These are phyloP conservation scores for Suillus brevipes DNA, from an alignment of 768 basidiomycete species.

Conservation along the genomic window DNA sequence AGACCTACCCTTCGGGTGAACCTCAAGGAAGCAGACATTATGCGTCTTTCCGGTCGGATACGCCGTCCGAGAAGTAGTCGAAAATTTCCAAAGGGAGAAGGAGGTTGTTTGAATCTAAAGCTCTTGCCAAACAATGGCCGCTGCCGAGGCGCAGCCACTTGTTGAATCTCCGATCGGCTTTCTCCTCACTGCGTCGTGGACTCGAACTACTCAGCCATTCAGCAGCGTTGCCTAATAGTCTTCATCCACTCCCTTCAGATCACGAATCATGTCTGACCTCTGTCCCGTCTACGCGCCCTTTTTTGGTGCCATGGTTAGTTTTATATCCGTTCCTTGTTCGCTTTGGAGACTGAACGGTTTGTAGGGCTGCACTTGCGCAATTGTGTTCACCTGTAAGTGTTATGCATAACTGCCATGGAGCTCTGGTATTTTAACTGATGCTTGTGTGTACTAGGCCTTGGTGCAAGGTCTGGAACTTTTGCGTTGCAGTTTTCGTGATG, in stretches of 20 bases:
- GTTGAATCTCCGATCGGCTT: slow-evolving; percentile 27
- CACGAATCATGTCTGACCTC: slow-evolving; percentile 63
- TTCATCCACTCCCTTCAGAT: slow-evolving; percentile 9
- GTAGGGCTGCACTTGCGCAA: slow-evolving; percentile 94
- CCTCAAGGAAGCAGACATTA: slow-evolving; percentile 68
- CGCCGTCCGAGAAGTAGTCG: not conserved
- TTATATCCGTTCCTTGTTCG: not conserved
- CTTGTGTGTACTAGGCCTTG: slow-evolving; percentile 56
- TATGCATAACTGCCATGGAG: not conserved
- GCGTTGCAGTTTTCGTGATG: not conserved
- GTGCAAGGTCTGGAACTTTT: slow-evolving; percentile 64
- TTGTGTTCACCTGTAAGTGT: slow-evolving; percentile 93
- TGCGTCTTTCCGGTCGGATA: not conserved
- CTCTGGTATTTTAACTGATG: slow-evolving; percentile 2
- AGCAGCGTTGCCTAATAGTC: not conserved
- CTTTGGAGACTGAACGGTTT: slow-evolving; percentile 13
- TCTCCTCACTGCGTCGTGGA: slow-evolving; percentile 16
- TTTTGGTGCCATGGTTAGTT: slow-evolving; percentile 91
- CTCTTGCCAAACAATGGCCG: slow-evolving; percentile 26
- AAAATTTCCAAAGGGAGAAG: slow-evolving; percentile 11
- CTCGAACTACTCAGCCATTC: slow-evolving; percentile 7
- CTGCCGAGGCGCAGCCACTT: slow-evolving; percentile 10
- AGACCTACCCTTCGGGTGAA: slow-evolving; percentile 61
- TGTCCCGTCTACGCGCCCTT: slow-evolving; percentile 97
- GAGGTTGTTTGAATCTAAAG: slow-evolving; percentile 34